These are phyloP conservation scores for Eucalyptus regnans DNA, from an alignment of 345 rosid species.

Conservation along the genomic window DNA sequence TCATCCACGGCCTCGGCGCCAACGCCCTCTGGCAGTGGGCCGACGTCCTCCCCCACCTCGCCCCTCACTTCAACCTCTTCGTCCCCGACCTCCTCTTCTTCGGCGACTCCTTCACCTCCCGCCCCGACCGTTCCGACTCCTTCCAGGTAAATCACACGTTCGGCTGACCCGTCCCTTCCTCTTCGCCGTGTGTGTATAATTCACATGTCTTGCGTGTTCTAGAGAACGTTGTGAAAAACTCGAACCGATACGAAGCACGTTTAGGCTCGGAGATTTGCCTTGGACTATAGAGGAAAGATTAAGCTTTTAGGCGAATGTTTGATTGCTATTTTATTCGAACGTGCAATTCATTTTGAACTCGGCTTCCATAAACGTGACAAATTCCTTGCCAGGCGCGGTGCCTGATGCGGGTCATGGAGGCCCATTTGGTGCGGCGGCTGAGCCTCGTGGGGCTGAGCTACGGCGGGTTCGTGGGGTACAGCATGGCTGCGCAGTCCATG, in stretches of 20 bases:
- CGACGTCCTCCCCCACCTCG: slow-evolving; percentile 24
- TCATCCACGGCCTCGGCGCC: slow-evolving; percentile 75
- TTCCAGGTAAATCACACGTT: slow-evolving; percentile 19
- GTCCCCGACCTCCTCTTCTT: slow-evolving; percentile 75
- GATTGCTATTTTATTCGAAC: neutral
- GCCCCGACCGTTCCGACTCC: slow-evolving; percentile 58
- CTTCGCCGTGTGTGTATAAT: neutral
- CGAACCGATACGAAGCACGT: neutral
- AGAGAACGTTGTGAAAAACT: neutral
- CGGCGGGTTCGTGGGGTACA: slow-evolving; percentile 77
- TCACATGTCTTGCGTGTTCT: neutral
- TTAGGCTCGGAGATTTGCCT: neutral
- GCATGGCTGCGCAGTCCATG: slow-evolving; percentile 50
- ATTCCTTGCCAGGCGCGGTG: slow-evolving; percentile 25
- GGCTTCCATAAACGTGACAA: neutral
- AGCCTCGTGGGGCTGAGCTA: slow-evolving; percentile 74
- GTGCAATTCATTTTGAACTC: neutral
- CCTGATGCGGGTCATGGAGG: slow-evolving; percentile 50
- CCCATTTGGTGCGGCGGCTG: slow-evolving; percentile 28
- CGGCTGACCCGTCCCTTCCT: neutral
- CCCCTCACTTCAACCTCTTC: slow-evolving; percentile 44
- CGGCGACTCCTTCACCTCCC: slow-evolving; percentile 60
- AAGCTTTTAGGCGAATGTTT: neutral
- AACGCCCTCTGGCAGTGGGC: slow-evolving; percentile 83
- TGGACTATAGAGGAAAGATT: neutral